A percentile compares a stretch with the other conserved stretches of the same genome.
Conservation (phyloP, 1,284 basidiomycete species). For the Cystobasidium sp. region DNA sequence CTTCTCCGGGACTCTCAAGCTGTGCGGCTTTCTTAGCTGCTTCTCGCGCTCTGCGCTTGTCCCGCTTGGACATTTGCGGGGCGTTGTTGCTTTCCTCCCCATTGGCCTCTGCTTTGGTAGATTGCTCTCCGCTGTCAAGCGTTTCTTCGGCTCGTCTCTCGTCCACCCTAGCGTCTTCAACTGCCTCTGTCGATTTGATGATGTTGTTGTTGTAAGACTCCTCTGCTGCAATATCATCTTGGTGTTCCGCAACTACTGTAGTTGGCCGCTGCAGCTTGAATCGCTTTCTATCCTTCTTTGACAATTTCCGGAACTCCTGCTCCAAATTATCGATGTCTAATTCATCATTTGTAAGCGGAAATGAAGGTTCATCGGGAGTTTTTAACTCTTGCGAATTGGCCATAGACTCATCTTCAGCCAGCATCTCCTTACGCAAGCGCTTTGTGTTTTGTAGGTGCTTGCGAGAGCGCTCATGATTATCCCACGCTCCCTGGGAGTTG, state of each 20-base stretch:
- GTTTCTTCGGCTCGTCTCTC: no score
- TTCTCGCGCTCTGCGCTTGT: conserved; percentile 77
- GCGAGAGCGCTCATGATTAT: conserved; percentile 93
- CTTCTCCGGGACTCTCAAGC: conserved; percentile 47
- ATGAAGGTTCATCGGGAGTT: conserved; percentile 40
- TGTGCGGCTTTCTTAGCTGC: conserved; percentile 71
- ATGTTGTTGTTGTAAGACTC: neutral
- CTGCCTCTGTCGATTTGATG: no score
- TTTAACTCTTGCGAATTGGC: conserved; percentile 55
- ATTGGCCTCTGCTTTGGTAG: conserved; percentile 44
- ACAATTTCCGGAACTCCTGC: conserved; percentile 20
- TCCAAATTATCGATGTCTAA: conserved; percentile 47
- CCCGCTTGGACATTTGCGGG: conserved; percentile 69
- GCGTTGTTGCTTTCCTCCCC: no score
- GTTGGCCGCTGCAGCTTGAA: conserved; percentile 29
- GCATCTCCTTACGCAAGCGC: conserved; percentile 71
- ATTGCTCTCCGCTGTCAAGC: neutral
- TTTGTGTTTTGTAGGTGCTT: conserved; percentile 86
- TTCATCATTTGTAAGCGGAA: conserved; percentile 48
- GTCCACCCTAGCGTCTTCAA: no score
- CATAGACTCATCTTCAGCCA: conserved; percentile 68
- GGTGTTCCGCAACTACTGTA: neutral
- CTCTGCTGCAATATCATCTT: neutral
- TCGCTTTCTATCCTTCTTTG: conserved; percentile 49
- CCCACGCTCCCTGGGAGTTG: conserved; percentile 89